Evolutionary conservation across 2,329 filamentous ascomycete genomes (phyloP).

Genomic region (Phoma sp.): DNA sequence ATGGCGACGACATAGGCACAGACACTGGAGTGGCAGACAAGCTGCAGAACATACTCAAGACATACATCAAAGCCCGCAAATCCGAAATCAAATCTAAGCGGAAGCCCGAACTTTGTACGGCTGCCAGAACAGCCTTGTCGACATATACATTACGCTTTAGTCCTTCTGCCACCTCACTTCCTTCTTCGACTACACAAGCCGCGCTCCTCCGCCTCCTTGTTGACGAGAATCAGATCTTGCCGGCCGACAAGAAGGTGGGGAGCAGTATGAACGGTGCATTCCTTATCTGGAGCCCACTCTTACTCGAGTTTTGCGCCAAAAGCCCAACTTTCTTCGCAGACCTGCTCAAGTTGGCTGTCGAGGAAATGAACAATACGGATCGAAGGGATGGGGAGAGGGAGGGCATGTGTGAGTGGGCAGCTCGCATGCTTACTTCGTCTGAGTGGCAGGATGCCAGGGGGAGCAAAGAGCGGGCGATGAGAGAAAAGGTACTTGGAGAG

Average conservation of each 20-base stretch:
- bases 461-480: slow-evolving; percentile 8
- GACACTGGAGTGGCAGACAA: slow-evolving; percentile 20
- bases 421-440: slow-evolving; percentile 54
- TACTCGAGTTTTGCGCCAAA: slow-evolving; percentile 44
- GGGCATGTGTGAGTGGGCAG: slow-evolving; percentile 58
- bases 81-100: slow-evolving; percentile 38
- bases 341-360: slow-evolving; percentile 50
- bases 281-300: slow-evolving; percentile 53
- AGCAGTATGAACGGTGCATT: slow-evolving; percentile 53
- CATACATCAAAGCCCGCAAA: slow-evolving; percentile 42
- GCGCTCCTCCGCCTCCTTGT: background rate
- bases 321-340: slow-evolving; percentile 46
- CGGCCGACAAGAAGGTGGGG: slow-evolving; percentile 43
- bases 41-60: slow-evolving; percentile 41
- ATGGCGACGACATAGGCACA: background rate
- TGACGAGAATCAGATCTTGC: slow-evolving; percentile 36
- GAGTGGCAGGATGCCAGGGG: slow-evolving; percentile 45
- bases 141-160: slow-evolving; percentile 24
- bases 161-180: slow-evolving; percentile 14
- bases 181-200: slow-evolving; percentile 14
- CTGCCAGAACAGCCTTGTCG: slow-evolving; percentile 27
- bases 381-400: slow-evolving; percentile 49
- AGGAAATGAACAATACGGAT: slow-evolving; percentile 37
- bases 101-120: slow-evolving; percentile 4
- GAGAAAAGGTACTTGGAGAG: slow-evolving; percentile 19